Evolutionary conservation across 2,329 filamentous ascomycete genomes (phyloP).

Genomic region (Pestalotiopsis sp.): DNA sequence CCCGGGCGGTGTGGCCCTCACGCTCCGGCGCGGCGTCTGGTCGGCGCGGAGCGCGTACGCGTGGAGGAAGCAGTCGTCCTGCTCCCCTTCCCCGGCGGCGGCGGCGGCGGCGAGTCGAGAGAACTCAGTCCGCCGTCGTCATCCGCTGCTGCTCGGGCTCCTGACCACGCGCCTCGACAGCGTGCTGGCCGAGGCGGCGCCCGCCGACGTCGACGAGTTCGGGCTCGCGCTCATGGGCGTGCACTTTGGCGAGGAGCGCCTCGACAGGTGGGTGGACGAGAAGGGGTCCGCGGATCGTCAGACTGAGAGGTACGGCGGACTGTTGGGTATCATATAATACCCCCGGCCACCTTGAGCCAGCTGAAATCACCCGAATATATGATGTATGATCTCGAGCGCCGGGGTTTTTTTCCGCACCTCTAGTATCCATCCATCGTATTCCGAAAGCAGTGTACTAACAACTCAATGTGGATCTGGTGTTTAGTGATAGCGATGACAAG

Average conservation of each 20-base stretch:
- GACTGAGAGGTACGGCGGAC: not conserved
- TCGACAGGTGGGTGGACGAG: constrained; percentile 1
- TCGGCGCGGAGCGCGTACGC: constrained; percentile 25
- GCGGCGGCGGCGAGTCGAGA: not conserved
- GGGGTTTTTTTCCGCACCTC: no score
- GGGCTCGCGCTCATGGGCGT: not conserved
- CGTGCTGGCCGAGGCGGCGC: not conserved
- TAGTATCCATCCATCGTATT: no score
- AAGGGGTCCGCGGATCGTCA: not conserved
- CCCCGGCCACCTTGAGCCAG: no score
- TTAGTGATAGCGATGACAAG: not conserved
- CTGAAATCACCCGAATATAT: no score
- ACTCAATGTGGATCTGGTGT: not conserved
- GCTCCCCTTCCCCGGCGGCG: not conserved
- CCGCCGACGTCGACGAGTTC: constrained; percentile 6
- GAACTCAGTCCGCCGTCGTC: not conserved
- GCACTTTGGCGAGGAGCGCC: not conserved
- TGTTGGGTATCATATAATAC: no score
- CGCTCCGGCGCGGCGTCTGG: constrained; percentile 29
- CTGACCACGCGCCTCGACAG: not conserved
- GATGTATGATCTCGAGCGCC: no score
- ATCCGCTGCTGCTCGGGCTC: not conserved
- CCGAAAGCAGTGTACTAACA: not conserved
- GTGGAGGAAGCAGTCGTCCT: constrained; percentile 16
- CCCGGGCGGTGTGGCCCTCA: constrained; percentile 26